Percentiles rank a stretch among this genome's conserved stretches.
phyloP scores from a whole-genome alignment of 1,284 basidiomycete genomes.

The Tremellales sp. region DNA sequence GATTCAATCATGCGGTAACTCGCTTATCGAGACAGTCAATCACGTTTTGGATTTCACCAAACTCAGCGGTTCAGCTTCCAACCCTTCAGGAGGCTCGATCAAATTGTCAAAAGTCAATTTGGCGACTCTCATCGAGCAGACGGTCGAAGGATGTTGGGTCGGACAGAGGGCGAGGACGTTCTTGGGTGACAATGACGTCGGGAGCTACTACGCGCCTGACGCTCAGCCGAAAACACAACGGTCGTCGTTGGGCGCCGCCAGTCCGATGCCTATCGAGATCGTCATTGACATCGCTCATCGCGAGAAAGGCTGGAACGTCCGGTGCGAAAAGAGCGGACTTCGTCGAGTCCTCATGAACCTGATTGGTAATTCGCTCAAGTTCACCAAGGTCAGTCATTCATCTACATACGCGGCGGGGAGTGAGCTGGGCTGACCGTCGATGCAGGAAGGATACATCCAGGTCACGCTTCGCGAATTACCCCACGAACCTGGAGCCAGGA shows the following conservation, averaged over 20 bases:
- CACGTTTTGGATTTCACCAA: constrained; percentile 97
- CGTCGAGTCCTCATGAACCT: constrained; percentile 91
- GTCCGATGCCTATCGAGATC: constrained; percentile 56
- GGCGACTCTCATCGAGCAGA: constrained; percentile 87
- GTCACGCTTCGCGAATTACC: constrained; percentile 74
- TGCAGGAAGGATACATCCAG: constrained; percentile 83
- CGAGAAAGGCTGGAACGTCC: constrained; percentile 75
- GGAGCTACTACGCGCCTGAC: constrained; percentile 80
- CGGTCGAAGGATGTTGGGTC: constrained; percentile 92
- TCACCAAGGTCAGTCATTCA: constrained; percentile 61
- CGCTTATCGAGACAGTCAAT: constrained; percentile 65
- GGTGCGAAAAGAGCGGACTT: constrained; percentile 88
- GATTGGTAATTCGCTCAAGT: constrained; percentile 91
- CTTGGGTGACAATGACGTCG: constrained; percentile 68
- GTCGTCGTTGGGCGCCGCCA: constrained; percentile 1
- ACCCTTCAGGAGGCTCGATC: constrained; percentile 63
- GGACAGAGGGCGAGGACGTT: constrained; percentile 78
- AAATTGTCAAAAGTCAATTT: constrained; percentile 70
- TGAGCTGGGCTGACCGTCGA: constrained; percentile 13
- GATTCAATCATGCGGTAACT: constrained; percentile 50
- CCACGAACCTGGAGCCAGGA: constrained; percentile 54
- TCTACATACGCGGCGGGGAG: neutral
- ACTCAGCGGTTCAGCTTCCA: constrained; percentile 75
- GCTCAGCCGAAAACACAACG: constrained; percentile 54
- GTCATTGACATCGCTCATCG: constrained; percentile 79